A percentile compares a stretch with the other conserved stretches of the same genome.
Evolutionary conservation across 805 yeast species (phyloP).

Genomic region (Barnettozyma pratensis): DNA sequence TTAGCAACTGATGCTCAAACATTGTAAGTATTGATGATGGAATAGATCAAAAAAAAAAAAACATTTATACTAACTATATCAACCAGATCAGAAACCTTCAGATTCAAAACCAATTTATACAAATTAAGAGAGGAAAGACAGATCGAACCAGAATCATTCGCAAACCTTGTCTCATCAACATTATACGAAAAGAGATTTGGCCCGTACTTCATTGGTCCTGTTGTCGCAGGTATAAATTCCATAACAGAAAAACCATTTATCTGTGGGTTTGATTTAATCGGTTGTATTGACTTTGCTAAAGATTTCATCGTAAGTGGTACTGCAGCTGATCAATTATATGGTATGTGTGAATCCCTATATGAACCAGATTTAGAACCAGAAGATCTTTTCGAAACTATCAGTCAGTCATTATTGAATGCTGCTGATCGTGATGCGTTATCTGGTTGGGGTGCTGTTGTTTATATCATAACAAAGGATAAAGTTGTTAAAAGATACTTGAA

Average conservation of each 20-base stretch:
- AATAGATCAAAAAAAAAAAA: no score
- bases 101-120: conserved; percentile 82
- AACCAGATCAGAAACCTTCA: conserved; percentile 56
- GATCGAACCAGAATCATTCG: conserved; percentile 91
- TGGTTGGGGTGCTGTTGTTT: conserved; percentile 98
- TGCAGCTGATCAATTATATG: conserved; percentile 92
- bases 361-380: conserved; percentile 94
- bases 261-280: conserved; percentile 94
- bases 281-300: conserved; percentile 91
- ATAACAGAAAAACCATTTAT: conserved; percentile 81
- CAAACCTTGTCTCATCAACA: conserved; percentile 85
- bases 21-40: conserved; percentile 12
- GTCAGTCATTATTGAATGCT: conserved; percentile 90
- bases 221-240: conserved; percentile 91
- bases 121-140: conserved; percentile 86
- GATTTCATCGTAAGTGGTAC: conserved; percentile 96
- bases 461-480: conserved; percentile 86
- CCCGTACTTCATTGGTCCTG: conserved; percentile 94
- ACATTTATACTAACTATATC: not conserved
- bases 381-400: conserved; percentile 90
- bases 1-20: conserved; percentile 92
- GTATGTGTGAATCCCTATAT: conserved; percentile 96
- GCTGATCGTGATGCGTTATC: conserved; percentile 96
- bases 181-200: conserved; percentile 90
- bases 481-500: conserved; percentile 82